Conservation (phyloP, 305 asterid genomes). For the Rubia peregrina region DNA sequence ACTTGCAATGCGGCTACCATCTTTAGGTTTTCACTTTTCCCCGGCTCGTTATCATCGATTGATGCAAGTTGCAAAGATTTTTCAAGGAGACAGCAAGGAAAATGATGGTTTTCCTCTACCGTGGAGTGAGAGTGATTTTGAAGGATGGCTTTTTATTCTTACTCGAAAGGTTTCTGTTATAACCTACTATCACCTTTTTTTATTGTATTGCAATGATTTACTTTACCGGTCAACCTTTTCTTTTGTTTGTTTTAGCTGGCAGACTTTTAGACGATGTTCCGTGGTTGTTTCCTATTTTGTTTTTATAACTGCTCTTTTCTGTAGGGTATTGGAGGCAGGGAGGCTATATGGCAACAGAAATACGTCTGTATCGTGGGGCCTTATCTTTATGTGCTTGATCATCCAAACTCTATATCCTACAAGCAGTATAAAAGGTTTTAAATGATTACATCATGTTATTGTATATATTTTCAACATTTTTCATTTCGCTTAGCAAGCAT, state of each 20-base stretch:
- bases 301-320: constrained; percentile 18
- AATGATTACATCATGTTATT: constrained; percentile 5
- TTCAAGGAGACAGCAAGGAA: constrained; percentile 50
- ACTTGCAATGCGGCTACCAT: constrained; percentile 81
- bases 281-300: constrained; percentile 2
- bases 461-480: neutral
- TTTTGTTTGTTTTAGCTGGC: neutral
- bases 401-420: constrained; percentile 69
- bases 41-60: constrained; percentile 97
- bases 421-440: constrained; percentile 70
- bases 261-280: neutral
- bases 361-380: constrained; percentile 86
- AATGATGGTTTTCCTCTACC: constrained; percentile 48
- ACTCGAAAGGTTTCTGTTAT: constrained; percentile 55
- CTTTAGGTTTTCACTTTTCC: constrained; percentile 81
- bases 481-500: neutral
- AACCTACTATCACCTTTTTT: neutral
- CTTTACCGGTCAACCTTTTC: constrained; percentile 8
- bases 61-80: constrained; percentile 74
- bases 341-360: constrained; percentile 94
- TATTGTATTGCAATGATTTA: neutral
- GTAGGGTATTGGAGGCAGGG: constrained; percentile 98
- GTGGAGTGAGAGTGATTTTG: constrained; percentile 91
- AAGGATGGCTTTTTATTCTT: constrained; percentile 76
- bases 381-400: constrained; percentile 68